phyloP scores from a whole-genome alignment of 768 basidiomycete genomes.

The Suillus lakei region DNA sequence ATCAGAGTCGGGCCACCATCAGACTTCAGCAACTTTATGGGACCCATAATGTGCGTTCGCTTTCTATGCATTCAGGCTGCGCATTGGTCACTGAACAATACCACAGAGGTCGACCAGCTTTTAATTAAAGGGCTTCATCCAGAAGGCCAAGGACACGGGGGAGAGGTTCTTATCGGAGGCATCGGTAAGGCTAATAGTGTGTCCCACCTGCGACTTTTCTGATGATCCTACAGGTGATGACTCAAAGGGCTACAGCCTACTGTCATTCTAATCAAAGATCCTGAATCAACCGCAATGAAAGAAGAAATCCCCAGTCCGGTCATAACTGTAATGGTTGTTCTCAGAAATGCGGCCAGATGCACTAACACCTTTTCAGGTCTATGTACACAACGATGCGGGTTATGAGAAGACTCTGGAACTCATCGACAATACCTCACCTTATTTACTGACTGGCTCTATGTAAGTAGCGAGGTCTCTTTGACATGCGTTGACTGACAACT shows the following conservation, averaged over 20 bases:
- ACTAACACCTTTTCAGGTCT: slow-evolving; percentile 57
- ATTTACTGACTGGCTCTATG: slow-evolving; percentile 96
- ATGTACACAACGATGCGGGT: slow-evolving; percentile 85
- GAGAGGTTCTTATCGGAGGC: slow-evolving; percentile 88
- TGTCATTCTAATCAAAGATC: slow-evolving; percentile 90
- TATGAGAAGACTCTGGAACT: slow-evolving; percentile 87
- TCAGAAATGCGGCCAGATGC: neutral
- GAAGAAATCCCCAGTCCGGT: slow-evolving; percentile 99
- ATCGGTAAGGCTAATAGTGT: slow-evolving; percentile 50
- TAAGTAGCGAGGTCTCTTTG: slow-evolving; percentile 43
- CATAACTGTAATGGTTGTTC: slow-evolving; percentile 62
- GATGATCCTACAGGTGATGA: slow-evolving; percentile 62
- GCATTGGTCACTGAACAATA: neutral
- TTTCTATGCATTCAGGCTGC: neutral
- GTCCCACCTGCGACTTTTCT: neutral
- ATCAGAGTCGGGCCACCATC: slow-evolving; percentile 83
- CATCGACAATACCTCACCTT: slow-evolving; percentile 84
- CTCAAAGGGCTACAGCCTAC: slow-evolving; percentile 95
- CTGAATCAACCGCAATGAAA: slow-evolving; percentile 84
- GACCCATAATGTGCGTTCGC: slow-evolving; percentile 85
- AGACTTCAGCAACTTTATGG: slow-evolving; percentile 88
- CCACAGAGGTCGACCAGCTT: slow-evolving; percentile 79
- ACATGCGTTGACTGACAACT: slow-evolving; percentile 16
- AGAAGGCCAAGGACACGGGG: slow-evolving; percentile 89
- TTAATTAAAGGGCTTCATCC: slow-evolving; percentile 78